Evolutionary conservation across 139 green algal species (phyloP), one percentile per base, ranked within the genome.

Genomic region (Chlorella sp.): DNA sequence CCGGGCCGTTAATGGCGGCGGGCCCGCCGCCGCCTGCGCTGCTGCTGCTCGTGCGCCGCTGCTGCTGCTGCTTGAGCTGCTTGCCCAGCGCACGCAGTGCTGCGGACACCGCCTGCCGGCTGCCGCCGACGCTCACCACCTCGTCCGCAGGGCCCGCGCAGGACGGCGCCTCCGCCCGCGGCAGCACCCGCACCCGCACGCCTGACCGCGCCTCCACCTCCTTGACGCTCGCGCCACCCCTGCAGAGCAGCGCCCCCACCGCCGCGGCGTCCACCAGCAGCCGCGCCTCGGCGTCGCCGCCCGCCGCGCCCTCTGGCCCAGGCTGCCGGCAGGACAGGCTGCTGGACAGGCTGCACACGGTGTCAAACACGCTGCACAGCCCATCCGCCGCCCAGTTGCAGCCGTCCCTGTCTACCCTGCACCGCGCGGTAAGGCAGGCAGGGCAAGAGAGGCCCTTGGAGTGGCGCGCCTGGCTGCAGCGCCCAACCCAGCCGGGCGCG

Each of bases 81-180:
- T 33, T 50, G 11, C 40, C 79, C 63, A 84, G 65, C 62, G 72
- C 12, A 42, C 65, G 71, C 56, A 84, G 79, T 48, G 79, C 79
- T 35, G 43, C 42, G 15, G 17, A 23, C 36, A 84, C 71, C 15
- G 31, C 23, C 25, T 50, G 27, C 9, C 31, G 35, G 27, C 19
- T 50, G 36, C 79, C 79, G 17, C 23, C 59, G 25, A 81, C 55
- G 0, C 59, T n/a, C 43, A 84, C 71, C 64, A 84, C 41, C 55
- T 84, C 79, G 40, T 84, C 79, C 43, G 35, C 65, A n/a, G 78
- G 36, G 53, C 79, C 78, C 1, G 73, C 79, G 77, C 73, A 81
- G 36, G 63, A 27, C 15, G 79, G 79, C 23, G 81, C 66, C n/a
- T 84, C 79, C 4, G 50, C 19, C 43, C 74, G 73, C 23, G 73